Evolutionary conservation across 148 eudicot genomes (phyloP).

Genomic region (Camellia granthamiana): DNA sequence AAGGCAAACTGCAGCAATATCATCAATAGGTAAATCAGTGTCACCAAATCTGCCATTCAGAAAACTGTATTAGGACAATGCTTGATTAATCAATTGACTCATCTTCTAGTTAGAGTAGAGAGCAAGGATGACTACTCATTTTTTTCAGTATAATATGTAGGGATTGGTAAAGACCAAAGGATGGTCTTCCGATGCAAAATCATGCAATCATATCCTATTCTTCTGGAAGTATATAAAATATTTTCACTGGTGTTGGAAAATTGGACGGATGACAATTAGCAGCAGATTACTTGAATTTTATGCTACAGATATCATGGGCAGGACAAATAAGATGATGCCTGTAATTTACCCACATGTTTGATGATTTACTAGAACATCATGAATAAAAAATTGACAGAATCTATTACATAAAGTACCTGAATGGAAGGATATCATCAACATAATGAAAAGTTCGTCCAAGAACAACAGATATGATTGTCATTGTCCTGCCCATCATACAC

Average conservation of each 20-base stretch:
- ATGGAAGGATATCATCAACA: slow-evolving; percentile 83
- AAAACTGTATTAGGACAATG: slow-evolving; percentile 3
- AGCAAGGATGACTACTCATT: neutral
- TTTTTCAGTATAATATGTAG: neutral
- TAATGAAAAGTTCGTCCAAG: slow-evolving; percentile 96
- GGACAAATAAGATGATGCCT: neutral
- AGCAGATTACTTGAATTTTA: neutral
- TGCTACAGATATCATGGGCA: neutral
- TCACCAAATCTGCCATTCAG: slow-evolving; percentile 64
- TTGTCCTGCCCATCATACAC: slow-evolving; percentile 54
- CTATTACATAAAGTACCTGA: slow-evolving; percentile 48
- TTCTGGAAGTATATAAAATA: neutral
- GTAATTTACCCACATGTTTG: neutral
- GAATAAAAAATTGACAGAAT: neutral
- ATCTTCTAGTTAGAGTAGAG: slow-evolving; percentile 2
- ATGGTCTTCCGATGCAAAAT: neutral
- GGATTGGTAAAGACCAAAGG: neutral
- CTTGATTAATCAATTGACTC: slow-evolving; percentile 15
- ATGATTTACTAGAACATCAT: neutral
- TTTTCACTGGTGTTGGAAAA: slow-evolving; percentile 9
- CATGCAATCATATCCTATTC: neutral
- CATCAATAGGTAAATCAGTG: slow-evolving; percentile 87
- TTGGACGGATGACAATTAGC: neutral
- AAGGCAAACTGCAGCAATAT: slow-evolving; percentile 88
- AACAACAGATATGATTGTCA: slow-evolving; percentile 90